These are phyloP conservation scores for Verticillium nubilum DNA, from an alignment of 2,329 filamentous ascomycete genomes.

Conservation along the genomic window DNA sequence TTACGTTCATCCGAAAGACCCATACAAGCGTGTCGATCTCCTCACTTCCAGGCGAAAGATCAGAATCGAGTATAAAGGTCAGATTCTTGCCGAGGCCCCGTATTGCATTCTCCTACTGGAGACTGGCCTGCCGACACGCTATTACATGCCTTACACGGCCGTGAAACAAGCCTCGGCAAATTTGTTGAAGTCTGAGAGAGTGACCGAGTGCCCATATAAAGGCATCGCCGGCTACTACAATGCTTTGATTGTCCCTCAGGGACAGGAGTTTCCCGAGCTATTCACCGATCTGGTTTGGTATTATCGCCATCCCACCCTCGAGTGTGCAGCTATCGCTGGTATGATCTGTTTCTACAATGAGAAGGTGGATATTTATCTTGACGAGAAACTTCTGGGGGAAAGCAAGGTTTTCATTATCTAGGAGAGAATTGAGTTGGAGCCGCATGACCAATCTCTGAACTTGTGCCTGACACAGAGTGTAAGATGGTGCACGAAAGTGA, in stretches of 20 bases:
- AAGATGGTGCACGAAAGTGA: too few relatives aligned
- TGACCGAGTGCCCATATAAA: slow-evolving; percentile 62
- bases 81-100: slow-evolving; percentile 37
- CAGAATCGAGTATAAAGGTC: slow-evolving; percentile 41
- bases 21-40: slow-evolving; percentile 60
- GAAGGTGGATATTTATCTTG: slow-evolving; percentile 57
- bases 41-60: slow-evolving; percentile 49
- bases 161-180: slow-evolving; percentile 30
- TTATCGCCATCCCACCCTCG: slow-evolving; percentile 50
- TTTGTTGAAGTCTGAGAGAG: not conserved
- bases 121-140: slow-evolving; percentile 52
- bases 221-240: slow-evolving; percentile 59
- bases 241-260: too few relatives aligned
- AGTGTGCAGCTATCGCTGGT: slow-evolving; percentile 51
- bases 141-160: slow-evolving; percentile 50
- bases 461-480: too few relatives aligned
- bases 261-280: too few relatives aligned
- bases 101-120: slow-evolving; percentile 52
- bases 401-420: too few relatives aligned
- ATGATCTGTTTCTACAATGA: slow-evolving; percentile 63
- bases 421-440: too few relatives aligned
- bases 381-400: slow-evolving; percentile 32
- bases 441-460: too few relatives aligned
- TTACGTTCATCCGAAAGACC: slow-evolving; percentile 60
- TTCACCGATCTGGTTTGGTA: slow-evolving; percentile 62